These are phyloP conservation scores for Mycosphaerelloides madeirae DNA, from an alignment of 2,329 filamentous ascomycete species.

Conservation along the genomic window DNA sequence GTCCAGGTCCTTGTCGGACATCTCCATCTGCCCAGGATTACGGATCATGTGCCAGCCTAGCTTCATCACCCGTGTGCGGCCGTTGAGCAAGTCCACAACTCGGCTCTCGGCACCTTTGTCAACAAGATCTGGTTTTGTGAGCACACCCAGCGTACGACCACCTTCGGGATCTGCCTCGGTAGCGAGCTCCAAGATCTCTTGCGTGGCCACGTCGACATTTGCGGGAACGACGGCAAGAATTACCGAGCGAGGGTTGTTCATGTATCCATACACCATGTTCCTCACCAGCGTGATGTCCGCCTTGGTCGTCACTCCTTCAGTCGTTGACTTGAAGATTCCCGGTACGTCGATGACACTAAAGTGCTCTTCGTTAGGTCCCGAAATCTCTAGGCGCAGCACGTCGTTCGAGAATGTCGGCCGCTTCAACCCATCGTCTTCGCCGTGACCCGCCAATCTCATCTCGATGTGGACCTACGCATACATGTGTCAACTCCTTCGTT, in stretches of 20 bases:
- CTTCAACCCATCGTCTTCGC: constrained; percentile 1
- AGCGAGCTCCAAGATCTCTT: constrained; percentile 44
- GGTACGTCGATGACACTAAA: constrained; percentile 30
- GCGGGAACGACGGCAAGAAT: constrained; percentile 43
- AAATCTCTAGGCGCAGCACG: constrained; percentile 27
- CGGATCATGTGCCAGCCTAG: constrained; percentile 34
- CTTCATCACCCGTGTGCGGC: constrained; percentile 23
- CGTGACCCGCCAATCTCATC: constrained; percentile 14
- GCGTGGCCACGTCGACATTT: constrained; percentile 43
- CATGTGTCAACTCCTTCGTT: too few species aligned
- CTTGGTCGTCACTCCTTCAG: constrained; percentile 33
- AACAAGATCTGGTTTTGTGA: constrained; percentile 37
- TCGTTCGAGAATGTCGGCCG: constrained; percentile 28
- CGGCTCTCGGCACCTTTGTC: constrained; percentile 23
- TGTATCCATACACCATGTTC: constrained; percentile 38
- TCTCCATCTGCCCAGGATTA: constrained; percentile 30
- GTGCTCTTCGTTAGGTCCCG: constrained; percentile 26
- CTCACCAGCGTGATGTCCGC: constrained; percentile 36
- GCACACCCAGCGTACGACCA: constrained; percentile 33
- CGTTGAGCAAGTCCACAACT: constrained; percentile 25
- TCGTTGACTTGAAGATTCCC: constrained; percentile 33
- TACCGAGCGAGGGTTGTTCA: constrained; percentile 37
- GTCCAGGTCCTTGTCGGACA: constrained; percentile 8
- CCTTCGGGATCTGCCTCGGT: constrained; percentile 31
- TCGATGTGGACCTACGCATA: constrained; percentile 9